Base-by-base conservation (phyloP, 2,329 filamentous ascomycete species). In the Cladophialophora chaetospira region DNA sequence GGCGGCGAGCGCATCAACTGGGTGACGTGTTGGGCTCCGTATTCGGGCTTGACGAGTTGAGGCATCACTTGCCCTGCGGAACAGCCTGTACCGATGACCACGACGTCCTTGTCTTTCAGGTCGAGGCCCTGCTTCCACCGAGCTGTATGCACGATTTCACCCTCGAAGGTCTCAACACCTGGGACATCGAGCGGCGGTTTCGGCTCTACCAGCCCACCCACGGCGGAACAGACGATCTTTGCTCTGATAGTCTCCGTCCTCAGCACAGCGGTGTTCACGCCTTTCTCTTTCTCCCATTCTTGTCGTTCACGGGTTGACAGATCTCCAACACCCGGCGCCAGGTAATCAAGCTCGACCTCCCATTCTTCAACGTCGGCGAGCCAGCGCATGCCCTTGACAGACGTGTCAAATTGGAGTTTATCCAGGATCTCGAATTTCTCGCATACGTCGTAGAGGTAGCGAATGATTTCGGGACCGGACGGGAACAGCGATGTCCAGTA, bases 1-100 rank as follows among this genome's bases (percentile, higher is more conserved):
- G 82, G 82, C 9, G 82, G 79, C 11, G 79, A 79, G 13, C 81
- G 72, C 79, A 85, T 82, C 5, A 85, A 61, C 61, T 85, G 82
- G 0, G 81, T 83, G n/a, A 85, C 77, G 4, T 78, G 79, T 64
- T 79, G 83, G 28, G 77, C 80, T 19, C 75, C 77, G 60, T 73
- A 75, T 8, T 76, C 73, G 19, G 73, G 72, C 38, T 78, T 72
- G 2, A 73, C 53, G 4, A 85, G 70, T 33, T 71, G 65, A 1
- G 82, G 81, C 5, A 85, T 76, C 21, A 85, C 75, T 61, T 85
- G 82, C 11, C 79, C 78, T 2, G 81, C 81, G 62, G 76, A 80
- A 65, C 82, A 84, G 10, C 82, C 82, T 2, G 80, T 83, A 3
- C 82, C 82, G 43, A 85, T 67, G 8, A 85, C 78, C 8, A 84